Evolutionary conservation across 2,329 filamentous ascomycete species (phyloP), one percentile per base, ranked within the genome.

Genomic region (Trichoderma gracile): DNA sequence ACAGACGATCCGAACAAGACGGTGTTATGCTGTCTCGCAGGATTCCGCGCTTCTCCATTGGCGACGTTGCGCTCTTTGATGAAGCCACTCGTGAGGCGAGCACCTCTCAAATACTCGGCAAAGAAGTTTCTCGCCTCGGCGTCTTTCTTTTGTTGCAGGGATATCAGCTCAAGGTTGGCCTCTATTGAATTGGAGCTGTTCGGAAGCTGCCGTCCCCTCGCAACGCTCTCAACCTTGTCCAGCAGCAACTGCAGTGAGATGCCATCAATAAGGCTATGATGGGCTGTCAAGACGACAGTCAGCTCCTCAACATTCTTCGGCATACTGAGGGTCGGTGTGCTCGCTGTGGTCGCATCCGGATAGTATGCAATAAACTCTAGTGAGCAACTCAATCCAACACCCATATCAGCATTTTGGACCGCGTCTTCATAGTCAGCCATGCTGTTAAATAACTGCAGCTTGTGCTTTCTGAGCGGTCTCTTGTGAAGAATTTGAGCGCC

Each of bases 251-350:
- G 43, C 12, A 65, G 40, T 45, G 63, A 65, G 7, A 59, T 25
- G 7, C 63, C 63, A 17, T 65, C 63, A 17, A 65, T 65, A 10
- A 65, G 40, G 14, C 63, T 61, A 8, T 65, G 63, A 46, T 65
- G 63, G 10, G 54, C 43, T 3, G 63, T 61, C 17, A 65, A 38
- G 10, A 61, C 56, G 3, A 65, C n/a, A 7, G 63, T 55, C 14
- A 65, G 12, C 4, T 52, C 45, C 15, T 61, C 49, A 5, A 46
- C n/a, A 2, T 9, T 17, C 4, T 25, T 56, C 8, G 40, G 23
- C 17, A 43, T 45, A 6, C 5, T 19, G 9, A 14, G 3, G 5
- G 23, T 40, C 8, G 17, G 3, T 9, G 40, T 6, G 38, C 2
- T 15, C 3, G 12, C 53, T 4, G 4, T 8, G 40, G 15, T 2